phyloP scores from a whole-genome alignment of 805 yeast genomes.

The Saitoella complicata region DNA sequence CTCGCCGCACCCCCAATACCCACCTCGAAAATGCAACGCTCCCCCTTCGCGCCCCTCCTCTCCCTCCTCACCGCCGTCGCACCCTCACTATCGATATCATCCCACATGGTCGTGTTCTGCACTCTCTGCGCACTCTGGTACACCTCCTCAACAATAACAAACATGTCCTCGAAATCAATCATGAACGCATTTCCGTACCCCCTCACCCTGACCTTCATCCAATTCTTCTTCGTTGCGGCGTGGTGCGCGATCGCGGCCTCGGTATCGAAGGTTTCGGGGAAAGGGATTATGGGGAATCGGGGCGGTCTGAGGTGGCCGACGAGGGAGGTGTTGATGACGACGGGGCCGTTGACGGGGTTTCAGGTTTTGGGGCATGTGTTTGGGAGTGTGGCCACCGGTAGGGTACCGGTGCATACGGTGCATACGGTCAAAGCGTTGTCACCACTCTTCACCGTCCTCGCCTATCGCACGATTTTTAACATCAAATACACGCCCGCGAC shows the following conservation, averaged over 20 bases:
- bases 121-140: conserved; percentile 65
- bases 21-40: no score
- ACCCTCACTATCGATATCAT: no score
- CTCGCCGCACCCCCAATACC: no score
- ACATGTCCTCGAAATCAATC: conserved; percentile 66
- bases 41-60: no score
- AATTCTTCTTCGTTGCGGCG: conserved; percentile 55
- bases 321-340: conserved; percentile 36
- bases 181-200: conserved; percentile 59
- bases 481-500: conserved; percentile 46
- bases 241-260: conserved; percentile 36
- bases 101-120: conserved; percentile 26
- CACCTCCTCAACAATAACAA: conserved; percentile 58
- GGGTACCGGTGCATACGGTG: conserved; percentile 86
- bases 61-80: no score
- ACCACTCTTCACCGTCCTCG: conserved; percentile 74
- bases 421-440: conserved; percentile 87
- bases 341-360: conserved; percentile 88
- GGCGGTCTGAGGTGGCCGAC: conserved; percentile 27
- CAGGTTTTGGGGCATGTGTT: conserved; percentile 86
- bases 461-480: conserved; percentile 48
- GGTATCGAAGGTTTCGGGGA: conserved; percentile 17
- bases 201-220: conserved; percentile 75
- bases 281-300: not conserved
- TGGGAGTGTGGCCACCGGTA: conserved; percentile 78